Conservation (phyloP, 2,329 filamentous ascomycete species). For the Neurospora crassa region DNA sequence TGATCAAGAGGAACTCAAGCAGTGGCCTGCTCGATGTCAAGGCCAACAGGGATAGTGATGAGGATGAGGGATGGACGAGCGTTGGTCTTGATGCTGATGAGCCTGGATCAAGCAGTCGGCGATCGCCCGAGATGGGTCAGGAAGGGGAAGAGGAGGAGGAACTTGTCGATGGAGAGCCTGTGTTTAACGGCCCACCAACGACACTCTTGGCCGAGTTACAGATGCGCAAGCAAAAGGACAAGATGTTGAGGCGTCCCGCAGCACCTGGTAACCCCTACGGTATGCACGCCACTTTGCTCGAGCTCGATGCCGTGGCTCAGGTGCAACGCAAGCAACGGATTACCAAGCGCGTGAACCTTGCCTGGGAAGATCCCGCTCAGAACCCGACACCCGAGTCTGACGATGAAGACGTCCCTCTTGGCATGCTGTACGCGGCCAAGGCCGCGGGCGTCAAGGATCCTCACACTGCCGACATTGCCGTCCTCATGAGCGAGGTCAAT, state of each 20-base stretch:
- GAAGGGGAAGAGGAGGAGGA: constrained; percentile 37
- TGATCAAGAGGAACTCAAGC: constrained; percentile 15
- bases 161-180: constrained; percentile 36
- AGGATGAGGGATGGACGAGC: constrained; percentile 10
- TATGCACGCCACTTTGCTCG: constrained; percentile 82
- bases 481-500: constrained; percentile 45
- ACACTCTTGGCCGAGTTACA: constrained; percentile 90
- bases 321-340: constrained; percentile 67
- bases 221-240: constrained; percentile 80
- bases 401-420: constrained; percentile 84
- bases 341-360: constrained; percentile 70
- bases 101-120: constrained; percentile 14
- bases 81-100: constrained; percentile 17
- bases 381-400: constrained; percentile 48
- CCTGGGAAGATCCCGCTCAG: constrained; percentile 68
- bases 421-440: constrained; percentile 61
- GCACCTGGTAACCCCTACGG: constrained; percentile 57
- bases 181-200: constrained; percentile 65
- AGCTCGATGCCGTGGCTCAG: constrained; percentile 85
- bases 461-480: constrained; percentile 26
- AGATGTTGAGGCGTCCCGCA: constrained; percentile 63
- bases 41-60: constrained; percentile 13
- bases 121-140: constrained; percentile 11
- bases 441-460: constrained; percentile 35
- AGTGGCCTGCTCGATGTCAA: constrained; percentile 15